phyloP scores from a whole-genome alignment of 345 rosid genomes.

The Conringia planisiliqua region DNA sequence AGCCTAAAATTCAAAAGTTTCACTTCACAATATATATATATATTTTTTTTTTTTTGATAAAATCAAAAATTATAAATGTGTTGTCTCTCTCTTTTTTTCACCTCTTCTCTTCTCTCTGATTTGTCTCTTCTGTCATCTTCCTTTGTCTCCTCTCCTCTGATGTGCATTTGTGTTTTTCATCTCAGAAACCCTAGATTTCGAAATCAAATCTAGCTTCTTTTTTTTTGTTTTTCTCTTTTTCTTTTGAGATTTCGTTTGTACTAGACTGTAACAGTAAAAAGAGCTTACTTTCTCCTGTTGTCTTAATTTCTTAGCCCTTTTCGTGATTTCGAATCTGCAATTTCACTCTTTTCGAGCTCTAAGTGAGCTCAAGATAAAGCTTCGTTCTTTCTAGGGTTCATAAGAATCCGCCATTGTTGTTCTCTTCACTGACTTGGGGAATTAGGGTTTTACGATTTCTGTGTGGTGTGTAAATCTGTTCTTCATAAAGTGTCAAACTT shows the following conservation, averaged over 20 bases:
- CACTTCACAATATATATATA: neutral
- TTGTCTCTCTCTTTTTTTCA: slow-evolving; percentile 22
- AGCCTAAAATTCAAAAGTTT: slow-evolving; percentile 22
- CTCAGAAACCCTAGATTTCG: slow-evolving; percentile 48
- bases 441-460: slow-evolving; percentile 23
- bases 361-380: slow-evolving; percentile 7
- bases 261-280: slow-evolving; percentile 9
- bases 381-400: slow-evolving; percentile 20
- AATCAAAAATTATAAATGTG: slow-evolving; percentile 5
- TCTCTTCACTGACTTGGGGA: slow-evolving; percentile 2
- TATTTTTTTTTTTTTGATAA: neutral
- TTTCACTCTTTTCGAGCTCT: neutral
- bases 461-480: neutral
- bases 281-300: slow-evolving; percentile 11
- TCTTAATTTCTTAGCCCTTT: neutral
- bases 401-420: slow-evolving; percentile 33
- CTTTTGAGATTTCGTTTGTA: slow-evolving; percentile 5
- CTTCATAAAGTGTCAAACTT: slow-evolving; percentile 10
- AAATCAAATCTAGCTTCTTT: slow-evolving; percentile 55
- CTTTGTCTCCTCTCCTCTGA: slow-evolving; percentile 16
- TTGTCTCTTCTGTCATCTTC: slow-evolving; percentile 33
- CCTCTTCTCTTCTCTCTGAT: slow-evolving; percentile 13
- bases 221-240: neutral
- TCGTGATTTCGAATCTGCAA: slow-evolving; percentile 13
- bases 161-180: slow-evolving; percentile 32